These are phyloP conservation scores for Venturiaceae sp. DNA, from an alignment of 2,329 filamentous ascomycete genomes.

Conservation along the genomic window DNA sequence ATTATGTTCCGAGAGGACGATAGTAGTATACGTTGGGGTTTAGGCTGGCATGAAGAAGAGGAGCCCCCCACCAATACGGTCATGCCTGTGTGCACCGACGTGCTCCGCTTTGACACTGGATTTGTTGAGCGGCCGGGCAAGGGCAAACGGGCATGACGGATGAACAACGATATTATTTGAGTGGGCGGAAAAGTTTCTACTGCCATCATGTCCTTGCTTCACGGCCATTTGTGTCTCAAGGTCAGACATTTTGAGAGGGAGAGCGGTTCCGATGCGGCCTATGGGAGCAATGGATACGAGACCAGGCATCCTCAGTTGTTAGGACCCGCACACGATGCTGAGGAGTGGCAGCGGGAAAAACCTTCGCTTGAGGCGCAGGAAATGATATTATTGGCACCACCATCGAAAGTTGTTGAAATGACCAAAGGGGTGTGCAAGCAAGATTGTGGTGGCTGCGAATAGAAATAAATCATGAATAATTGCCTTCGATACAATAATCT, in stretches of 20 bases:
- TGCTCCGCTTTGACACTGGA: neutral
- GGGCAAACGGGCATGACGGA: neutral
- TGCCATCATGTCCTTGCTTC: neutral
- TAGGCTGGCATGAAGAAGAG: neutral
- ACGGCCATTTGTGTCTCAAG: neutral
- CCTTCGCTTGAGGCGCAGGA: neutral
- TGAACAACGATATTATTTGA: neutral
- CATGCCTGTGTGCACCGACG: too few relatives aligned
- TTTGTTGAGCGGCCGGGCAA: neutral
- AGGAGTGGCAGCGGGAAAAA: neutral
- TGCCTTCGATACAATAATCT: too few relatives aligned
- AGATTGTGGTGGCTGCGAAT: too few relatives aligned
- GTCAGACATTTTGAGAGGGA: neutral
- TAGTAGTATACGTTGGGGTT: neutral
- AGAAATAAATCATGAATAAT: too few relatives aligned
- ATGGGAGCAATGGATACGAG: neutral
- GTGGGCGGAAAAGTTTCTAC: neutral
- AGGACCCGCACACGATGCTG: neutral
- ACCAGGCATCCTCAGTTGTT: neutral
- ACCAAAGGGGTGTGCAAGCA: too few relatives aligned
- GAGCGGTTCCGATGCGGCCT: neutral
- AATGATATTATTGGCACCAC: neutral
- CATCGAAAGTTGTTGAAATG: too few relatives aligned
- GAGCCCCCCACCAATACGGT: too few relatives aligned
- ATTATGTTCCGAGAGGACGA: neutral